A percentile compares a stretch with the other conserved stretches of the same genome.
Conservation (phyloP, 495 filamentous ascomycete genomes). For the Platismatia glauca region DNA sequence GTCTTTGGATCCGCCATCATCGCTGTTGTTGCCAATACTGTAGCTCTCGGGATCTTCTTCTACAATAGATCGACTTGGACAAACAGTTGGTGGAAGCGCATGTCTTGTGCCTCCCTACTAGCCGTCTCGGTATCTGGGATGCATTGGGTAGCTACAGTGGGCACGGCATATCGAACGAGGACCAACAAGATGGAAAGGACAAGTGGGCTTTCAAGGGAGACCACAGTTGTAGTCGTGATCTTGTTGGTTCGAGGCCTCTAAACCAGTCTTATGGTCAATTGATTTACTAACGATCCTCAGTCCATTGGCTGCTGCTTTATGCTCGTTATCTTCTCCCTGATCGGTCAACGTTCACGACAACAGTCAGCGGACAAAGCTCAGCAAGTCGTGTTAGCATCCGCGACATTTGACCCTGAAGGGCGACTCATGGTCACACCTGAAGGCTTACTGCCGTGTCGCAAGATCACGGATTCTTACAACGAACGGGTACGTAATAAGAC, state of each 20-base stretch:
- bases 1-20: slow-evolving; percentile 65
- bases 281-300: slow-evolving; percentile 28
- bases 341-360: slow-evolving; percentile 46
- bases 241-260: slow-evolving; percentile 45
- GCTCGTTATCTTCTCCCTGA: slow-evolving; percentile 46
- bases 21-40: slow-evolving; percentile 57
- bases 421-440: slow-evolving; percentile 71
- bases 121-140: slow-evolving; percentile 72
- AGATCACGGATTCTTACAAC: slow-evolving; percentile 71
- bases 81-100: slow-evolving; percentile 65
- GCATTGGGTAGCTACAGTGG: slow-evolving; percentile 76
- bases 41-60: slow-evolving; percentile 69
- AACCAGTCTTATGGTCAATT: not conserved
- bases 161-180: slow-evolving; percentile 54
- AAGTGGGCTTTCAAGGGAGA: slow-evolving; percentile 42
- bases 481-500: slow-evolving; percentile 44
- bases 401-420: slow-evolving; percentile 65
- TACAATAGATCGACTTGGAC: slow-evolving; percentile 68
- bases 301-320: slow-evolving; percentile 53
- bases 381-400: slow-evolving; percentile 67
- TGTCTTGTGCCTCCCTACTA: slow-evolving; percentile 55
- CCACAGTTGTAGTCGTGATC: slow-evolving; percentile 54
- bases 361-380: slow-evolving; percentile 58
- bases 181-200: slow-evolving; percentile 24
- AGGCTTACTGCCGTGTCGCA: slow-evolving; percentile 68